Conservation (phyloP, 768 basidiomycete species). For the Leccinum obscurum region DNA sequence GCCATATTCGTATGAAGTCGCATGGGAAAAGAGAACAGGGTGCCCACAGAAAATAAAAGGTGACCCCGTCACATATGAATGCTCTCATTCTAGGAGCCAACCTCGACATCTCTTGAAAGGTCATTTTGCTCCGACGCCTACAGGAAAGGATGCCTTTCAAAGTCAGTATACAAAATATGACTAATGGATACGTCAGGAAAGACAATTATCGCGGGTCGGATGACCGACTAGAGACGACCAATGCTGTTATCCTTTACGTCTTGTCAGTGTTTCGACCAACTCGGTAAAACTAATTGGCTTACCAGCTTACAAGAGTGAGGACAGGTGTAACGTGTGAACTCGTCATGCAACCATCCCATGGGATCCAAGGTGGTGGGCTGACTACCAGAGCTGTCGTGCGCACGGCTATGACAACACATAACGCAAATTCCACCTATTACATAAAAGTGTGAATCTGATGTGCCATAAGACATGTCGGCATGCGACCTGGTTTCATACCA, state of each 20-base stretch:
- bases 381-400: conserved; percentile 11
- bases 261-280: conserved; percentile 1
- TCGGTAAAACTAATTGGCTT: neutral
- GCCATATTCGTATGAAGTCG: neutral
- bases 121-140: neutral
- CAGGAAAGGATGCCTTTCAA: conserved; percentile 10
- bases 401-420: conserved; percentile 16
- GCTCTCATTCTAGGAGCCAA: neutral
- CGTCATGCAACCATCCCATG: conserved; percentile 17
- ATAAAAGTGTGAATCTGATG: neutral
- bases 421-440: conserved; percentile 19
- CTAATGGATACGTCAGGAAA: conserved; percentile 10
- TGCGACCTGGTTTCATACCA: conserved; percentile 7
- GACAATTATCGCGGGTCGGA: neutral
- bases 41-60: conserved; percentile 21
- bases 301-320: conserved; percentile 26
- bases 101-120: neutral
- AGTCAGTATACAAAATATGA: conserved; percentile 20
- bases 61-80: conserved; percentile 14
- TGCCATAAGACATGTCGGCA: neutral
- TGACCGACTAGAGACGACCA: conserved; percentile 21
- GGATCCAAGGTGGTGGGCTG: conserved; percentile 19
- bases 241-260: conserved; percentile 16
- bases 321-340: conserved; percentile 11
- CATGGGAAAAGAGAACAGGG: neutral